Evolutionary conservation across 202 grass and related monocot species (phyloP).

Genomic region (Elaeis oleifera): DNA sequence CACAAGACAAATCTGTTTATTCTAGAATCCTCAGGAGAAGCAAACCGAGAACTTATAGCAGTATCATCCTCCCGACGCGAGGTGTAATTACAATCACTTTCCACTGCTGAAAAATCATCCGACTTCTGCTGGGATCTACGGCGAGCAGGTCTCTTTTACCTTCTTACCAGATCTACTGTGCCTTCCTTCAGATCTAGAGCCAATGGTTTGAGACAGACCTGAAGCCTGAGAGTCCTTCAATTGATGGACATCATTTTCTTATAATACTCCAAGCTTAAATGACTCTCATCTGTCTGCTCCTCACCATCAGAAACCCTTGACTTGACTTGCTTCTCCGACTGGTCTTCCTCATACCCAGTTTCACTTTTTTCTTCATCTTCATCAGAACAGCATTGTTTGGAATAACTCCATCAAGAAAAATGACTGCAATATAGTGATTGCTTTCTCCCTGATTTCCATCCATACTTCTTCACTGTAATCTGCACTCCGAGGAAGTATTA

Average conservation of each 20-base stretch:
- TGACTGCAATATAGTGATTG: constrained; percentile 77
- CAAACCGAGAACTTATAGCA: constrained; percentile 77
- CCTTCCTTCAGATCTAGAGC: constrained; percentile 58
- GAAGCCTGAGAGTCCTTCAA: constrained; percentile 46
- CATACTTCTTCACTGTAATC: constrained; percentile 98
- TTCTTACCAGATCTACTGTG: constrained; percentile 68
- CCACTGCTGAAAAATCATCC: constrained; percentile 48
- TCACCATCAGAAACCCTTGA: constrained; percentile 40
- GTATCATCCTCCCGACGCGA: constrained; percentile 49
- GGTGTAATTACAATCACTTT: constrained; percentile 49
- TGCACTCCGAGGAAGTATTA: constrained; percentile 88
- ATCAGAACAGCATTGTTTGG: constrained; percentile 74
- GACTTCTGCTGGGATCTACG: constrained; percentile 69
- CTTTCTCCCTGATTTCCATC: constrained; percentile 96
- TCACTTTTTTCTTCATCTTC: constrained; percentile 72
- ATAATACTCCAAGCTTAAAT: constrained; percentile 52
- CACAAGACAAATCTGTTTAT: constrained; percentile 47
- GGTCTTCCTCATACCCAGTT: constrained; percentile 58
- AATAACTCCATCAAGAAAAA: constrained; percentile 86
- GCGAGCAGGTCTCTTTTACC: constrained; percentile 76
- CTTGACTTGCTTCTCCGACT: constrained; percentile 43
- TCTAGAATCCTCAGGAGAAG: constrained; percentile 76
- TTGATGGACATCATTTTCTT: constrained; percentile 48
- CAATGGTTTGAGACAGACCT: constrained; percentile 33
- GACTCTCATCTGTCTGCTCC: constrained; percentile 52